Base-by-base conservation (phyloP, 371 early-diverging fungal species). In the Entomophthora muscae region DNA sequence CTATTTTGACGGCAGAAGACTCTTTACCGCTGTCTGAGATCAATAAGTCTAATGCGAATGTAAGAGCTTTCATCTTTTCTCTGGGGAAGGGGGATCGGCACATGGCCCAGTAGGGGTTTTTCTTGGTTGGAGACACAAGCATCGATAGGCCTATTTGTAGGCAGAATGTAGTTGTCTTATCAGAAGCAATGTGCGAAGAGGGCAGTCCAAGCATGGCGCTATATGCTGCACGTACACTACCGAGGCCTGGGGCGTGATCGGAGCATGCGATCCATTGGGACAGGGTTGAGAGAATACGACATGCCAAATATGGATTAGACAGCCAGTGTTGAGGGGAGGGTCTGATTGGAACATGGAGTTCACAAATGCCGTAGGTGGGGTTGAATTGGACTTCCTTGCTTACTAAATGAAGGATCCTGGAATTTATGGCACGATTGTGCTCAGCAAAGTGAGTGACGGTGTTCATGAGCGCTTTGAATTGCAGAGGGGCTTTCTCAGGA, bases 231-330 rank as follows among this genome's bases (percentile, higher is more conserved):
- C 7, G 22, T 1, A 55, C 51, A 53, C 7, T 21, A 13, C 51
- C 57, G 27, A 67, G 32, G 59, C 64, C n/a, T 23, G 61, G 62
- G 5, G 64, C 13, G 1, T 59, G 22, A 53, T 64, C 61, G 1
- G 23, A 22, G 52, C 65, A 64, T 13, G 21, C 26, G 33, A 64
- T 31, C 61, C 60, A 67, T 53, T 29, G 60, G 23, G 59, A 53
- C 30, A 67, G 26, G 12, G 22, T 26, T 2, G 58, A 28, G 2
- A 67, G 27, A 12, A 67, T 32, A 12, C 67, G 32, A 3, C 21
- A 27, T 29, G 64, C 42, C 12, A 67, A 26, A 52, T 60, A 51
- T 27, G 24, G 28, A n/a, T 67, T 12, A 24, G 22, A 13, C 2
- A 64, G 29, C 67, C 67, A 67, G 13, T 53, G 56, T 32, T 42